These are phyloP conservation scores for Vitis cinerea DNA, from an alignment of 164 flowering plant genomes.

Conservation along the genomic window DNA sequence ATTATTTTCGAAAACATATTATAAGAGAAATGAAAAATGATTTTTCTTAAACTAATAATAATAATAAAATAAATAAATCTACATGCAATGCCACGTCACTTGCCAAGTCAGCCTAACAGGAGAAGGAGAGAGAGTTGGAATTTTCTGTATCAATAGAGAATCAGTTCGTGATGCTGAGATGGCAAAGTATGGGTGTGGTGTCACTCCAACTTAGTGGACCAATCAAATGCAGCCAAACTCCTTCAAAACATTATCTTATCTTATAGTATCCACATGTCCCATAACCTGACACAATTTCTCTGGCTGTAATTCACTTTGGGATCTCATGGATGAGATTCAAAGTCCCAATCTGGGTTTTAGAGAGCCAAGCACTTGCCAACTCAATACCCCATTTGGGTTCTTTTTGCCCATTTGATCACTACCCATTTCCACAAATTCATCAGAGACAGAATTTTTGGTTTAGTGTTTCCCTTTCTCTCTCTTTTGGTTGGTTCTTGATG, in stretches of 20 bases:
- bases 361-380: too few relatives aligned
- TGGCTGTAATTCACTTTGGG: conserved; percentile 31
- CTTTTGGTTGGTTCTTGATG: not conserved
- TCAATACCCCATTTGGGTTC: too few relatives aligned
- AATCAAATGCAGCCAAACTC: conserved; percentile 8
- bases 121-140: not conserved
- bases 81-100: too few relatives aligned
- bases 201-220: not conserved
- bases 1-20: too few relatives aligned
- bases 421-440: too few relatives aligned
- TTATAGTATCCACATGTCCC: conserved; percentile 27
- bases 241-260: conserved; percentile 48
- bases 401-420: not conserved
- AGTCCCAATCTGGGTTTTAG: not conserved
- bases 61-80: too few relatives aligned
- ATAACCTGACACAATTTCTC: conserved; percentile 24
- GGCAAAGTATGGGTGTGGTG: conserved; percentile 6
- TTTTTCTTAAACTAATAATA: too few relatives aligned
- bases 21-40: too few relatives aligned
- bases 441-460: not conserved
- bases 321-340: conserved; percentile 39
- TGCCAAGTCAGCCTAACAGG: not conserved
- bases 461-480: not conserved
- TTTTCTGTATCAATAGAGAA: too few relatives aligned
- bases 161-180: conserved; percentile 1